phyloP scores from a whole-genome alignment of 2,329 filamentous ascomycete genomes.

The Alternaria dauci region DNA sequence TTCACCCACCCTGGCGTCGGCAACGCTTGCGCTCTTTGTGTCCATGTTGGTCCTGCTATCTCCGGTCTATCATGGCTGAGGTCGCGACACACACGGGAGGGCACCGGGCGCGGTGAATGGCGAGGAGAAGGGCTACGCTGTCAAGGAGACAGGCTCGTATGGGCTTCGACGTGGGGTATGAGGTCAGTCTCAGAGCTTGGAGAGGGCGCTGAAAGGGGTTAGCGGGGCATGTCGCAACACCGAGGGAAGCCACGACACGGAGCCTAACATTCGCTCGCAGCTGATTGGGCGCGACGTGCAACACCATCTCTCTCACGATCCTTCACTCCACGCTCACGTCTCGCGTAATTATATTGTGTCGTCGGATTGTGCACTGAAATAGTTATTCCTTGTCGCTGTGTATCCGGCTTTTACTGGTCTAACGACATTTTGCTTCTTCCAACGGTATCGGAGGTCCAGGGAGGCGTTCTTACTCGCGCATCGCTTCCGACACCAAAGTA shows the following conservation, averaged over 20 bases:
- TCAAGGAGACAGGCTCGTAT: constrained; percentile 23
- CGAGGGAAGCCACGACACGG: constrained; percentile 24
- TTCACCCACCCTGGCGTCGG: constrained; percentile 81
- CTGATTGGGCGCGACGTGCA: constrained; percentile 26
- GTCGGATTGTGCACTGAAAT: neutral
- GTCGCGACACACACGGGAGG: constrained; percentile 33
- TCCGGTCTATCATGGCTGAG: constrained; percentile 51
- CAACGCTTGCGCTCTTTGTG: constrained; percentile 77
- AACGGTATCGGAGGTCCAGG: neutral
- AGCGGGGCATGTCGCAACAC: constrained; percentile 25
- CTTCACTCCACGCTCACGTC: neutral
- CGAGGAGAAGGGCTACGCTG: constrained; percentile 32
- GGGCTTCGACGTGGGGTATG: constrained; percentile 39
- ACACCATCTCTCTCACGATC: neutral
- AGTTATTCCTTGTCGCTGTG: neutral
- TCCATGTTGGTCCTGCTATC: constrained; percentile 65
- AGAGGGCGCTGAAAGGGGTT: constrained; percentile 32
- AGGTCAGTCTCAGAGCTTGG: constrained; percentile 38
- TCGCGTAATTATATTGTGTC: too few species aligned
- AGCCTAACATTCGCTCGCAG: constrained; percentile 18
- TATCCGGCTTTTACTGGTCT: neutral
- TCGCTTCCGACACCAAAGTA: neutral
- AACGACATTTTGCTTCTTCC: neutral
- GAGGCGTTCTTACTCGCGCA: neutral
- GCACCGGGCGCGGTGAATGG: constrained; percentile 30